phyloP scores from a whole-genome alignment of 2,329 filamentous ascomycete species.

The Botrytis deweyae region DNA sequence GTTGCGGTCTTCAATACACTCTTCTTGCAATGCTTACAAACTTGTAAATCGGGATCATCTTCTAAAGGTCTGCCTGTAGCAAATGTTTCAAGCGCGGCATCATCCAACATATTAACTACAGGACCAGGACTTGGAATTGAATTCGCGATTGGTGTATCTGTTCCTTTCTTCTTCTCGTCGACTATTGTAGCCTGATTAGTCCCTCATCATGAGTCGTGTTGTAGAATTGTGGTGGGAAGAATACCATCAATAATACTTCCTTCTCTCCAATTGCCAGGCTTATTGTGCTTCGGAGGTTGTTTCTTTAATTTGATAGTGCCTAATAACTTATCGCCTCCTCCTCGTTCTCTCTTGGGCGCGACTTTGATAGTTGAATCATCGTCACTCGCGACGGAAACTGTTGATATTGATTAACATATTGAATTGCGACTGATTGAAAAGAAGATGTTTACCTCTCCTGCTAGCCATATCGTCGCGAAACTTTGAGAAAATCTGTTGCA shows the following conservation, averaged over 20 bases:
- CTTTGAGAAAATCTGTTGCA: neutral
- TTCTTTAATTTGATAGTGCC: constrained; percentile 64
- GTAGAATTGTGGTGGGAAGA: neutral
- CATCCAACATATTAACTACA: constrained; percentile 68
- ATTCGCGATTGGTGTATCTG: constrained; percentile 44
- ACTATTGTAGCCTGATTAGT: constrained; percentile 14
- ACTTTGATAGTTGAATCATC: constrained; percentile 64
- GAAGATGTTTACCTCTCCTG: neutral
- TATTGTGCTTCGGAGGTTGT: constrained; percentile 58
- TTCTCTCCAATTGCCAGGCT: constrained; percentile 71
- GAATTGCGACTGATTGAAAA: neutral
- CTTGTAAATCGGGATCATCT: constrained; percentile 73
- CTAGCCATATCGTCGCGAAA: constrained; percentile 11
- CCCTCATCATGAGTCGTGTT: neutral
- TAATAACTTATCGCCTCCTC: constrained; percentile 43
- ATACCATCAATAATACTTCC: constrained; percentile 60
- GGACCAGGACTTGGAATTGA: constrained; percentile 49
- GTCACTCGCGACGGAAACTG: constrained; percentile 40
- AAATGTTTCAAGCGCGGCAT: constrained; percentile 75
- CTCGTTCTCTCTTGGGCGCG: constrained; percentile 49
- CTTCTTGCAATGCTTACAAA: constrained; percentile 95
- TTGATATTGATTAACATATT: neutral
- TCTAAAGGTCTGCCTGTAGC: constrained; percentile 77
- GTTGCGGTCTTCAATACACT: constrained; percentile 74
- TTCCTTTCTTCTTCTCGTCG: constrained; percentile 57